A percentile compares a stretch with the other conserved stretches of the same genome.
These are phyloP conservation scores for Suillus luteus DNA, from an alignment of 768 basidiomycete genomes.

Conservation along the genomic window DNA sequence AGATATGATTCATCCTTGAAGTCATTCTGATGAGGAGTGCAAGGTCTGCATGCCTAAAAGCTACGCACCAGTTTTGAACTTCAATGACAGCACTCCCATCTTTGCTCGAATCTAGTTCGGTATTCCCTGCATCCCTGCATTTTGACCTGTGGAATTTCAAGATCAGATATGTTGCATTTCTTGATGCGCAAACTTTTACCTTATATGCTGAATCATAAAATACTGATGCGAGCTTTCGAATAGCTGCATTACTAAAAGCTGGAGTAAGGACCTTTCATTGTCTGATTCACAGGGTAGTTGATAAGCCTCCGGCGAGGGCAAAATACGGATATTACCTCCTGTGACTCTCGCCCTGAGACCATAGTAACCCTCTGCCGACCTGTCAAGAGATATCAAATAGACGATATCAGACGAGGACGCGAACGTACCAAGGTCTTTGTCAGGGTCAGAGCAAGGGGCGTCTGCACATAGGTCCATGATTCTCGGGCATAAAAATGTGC, in stretches of 20 bases:
- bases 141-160: conserved; percentile 28
- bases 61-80: conserved; percentile 47
- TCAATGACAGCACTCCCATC: conserved; percentile 40
- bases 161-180: neutral
- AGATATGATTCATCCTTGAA: conserved; percentile 30
- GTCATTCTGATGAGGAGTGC: neutral
- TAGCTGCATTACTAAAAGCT: too few relatives aligned
- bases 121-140: conserved; percentile 29
- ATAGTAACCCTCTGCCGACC: conserved; percentile 37
- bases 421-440: conserved; percentile 35
- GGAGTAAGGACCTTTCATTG: too few relatives aligned
- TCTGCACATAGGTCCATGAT: too few relatives aligned
- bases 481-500: too few relatives aligned
- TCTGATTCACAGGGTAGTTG: too few relatives aligned
- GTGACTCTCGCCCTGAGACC: conserved; percentile 44
- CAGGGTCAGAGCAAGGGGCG: conserved; percentile 24
- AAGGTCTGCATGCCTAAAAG: neutral
- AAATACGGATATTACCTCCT: conserved; percentile 33
- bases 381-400: conserved; percentile 11
- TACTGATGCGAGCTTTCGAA: too few relatives aligned
- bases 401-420: neutral
- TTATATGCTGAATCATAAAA: conserved; percentile 25
- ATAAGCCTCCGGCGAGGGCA: too few relatives aligned
- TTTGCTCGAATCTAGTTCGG: conserved; percentile 24
- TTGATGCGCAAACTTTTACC: conserved; percentile 14